Evolutionary conservation across 2,329 filamentous ascomycete genomes (phyloP).

Genomic region (Metarhizium album): DNA sequence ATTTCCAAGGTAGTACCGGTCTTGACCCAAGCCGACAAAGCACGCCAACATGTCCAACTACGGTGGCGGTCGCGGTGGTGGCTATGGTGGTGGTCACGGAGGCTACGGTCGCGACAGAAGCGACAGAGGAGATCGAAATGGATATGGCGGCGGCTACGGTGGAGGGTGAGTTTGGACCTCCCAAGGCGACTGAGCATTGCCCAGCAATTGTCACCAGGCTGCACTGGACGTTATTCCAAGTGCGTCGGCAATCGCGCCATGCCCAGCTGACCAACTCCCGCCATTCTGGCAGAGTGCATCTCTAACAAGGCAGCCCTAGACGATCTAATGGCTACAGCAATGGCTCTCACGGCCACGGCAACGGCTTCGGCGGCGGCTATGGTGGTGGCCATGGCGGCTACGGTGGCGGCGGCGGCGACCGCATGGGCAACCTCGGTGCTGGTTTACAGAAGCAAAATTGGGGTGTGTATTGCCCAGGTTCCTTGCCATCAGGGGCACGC

Average conservation of each 20-base stretch:
- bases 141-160: constrained; percentile 24
- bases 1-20: neutral
- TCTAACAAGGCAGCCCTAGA: constrained; percentile 29
- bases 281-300: neutral
- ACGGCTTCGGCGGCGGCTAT: constrained; percentile 25
- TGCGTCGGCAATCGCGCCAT: neutral
- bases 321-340: constrained; percentile 29
- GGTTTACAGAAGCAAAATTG: constrained; percentile 80
- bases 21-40: neutral
- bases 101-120: constrained; percentile 32
- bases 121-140: constrained; percentile 35
- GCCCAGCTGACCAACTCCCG: neutral
- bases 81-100: constrained; percentile 21
- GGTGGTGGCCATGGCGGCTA: constrained; percentile 27
- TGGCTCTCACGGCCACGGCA: constrained; percentile 21
- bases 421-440: constrained; percentile 85
- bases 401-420: constrained; percentile 71
- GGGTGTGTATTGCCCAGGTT: constrained; percentile 48
- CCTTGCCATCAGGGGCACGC: neutral
- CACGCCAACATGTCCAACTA: constrained; percentile 35
- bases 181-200: neutral
- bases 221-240: neutral
- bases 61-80: constrained; percentile 24
- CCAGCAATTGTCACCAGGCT: neutral
- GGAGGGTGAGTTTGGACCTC: constrained; percentile 25